phyloP scores from a whole-genome alignment of 352 stramenopile species.

The Phytopythium sindhum region DNA sequence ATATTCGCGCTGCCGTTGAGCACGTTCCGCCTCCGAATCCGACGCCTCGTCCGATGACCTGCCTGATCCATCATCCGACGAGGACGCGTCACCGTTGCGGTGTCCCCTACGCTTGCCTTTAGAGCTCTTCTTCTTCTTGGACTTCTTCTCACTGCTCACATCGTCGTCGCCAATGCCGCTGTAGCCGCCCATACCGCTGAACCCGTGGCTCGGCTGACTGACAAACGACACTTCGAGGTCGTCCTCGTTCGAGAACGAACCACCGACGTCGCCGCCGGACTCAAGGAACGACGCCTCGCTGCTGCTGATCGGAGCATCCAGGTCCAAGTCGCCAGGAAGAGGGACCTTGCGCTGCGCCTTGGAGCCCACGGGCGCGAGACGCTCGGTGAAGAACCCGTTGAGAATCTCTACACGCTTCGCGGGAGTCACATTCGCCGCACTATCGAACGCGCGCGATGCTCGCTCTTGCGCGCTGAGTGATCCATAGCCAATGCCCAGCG shows the following conservation, averaged over 20 bases:
- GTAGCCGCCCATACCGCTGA: slow-evolving; percentile 21
- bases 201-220: slow-evolving; percentile 33
- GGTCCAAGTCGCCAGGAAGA: slow-evolving; percentile 74
- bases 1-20: slow-evolving; percentile 38
- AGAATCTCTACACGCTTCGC: slow-evolving; percentile 52
- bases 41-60: slow-evolving; percentile 22
- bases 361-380: slow-evolving; percentile 81
- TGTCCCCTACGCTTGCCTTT: slow-evolving; percentile 4
- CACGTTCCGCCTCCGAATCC: slow-evolving; percentile 39
- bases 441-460: slow-evolving; percentile 64
- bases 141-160: slow-evolving; percentile 46
- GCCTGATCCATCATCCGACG: slow-evolving; percentile 29
- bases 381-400: slow-evolving; percentile 76
- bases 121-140: slow-evolving; percentile 27
- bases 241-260: slow-evolving; percentile 58
- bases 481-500: slow-evolving; percentile 54
- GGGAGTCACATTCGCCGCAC: slow-evolving; percentile 37
- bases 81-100: slow-evolving; percentile 11
- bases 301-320: slow-evolving; percentile 53
- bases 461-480: slow-evolving; percentile 60
- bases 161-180: slow-evolving; percentile 27
- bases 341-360: slow-evolving; percentile 93
- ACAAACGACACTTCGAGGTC: slow-evolving; percentile 83
- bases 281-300: slow-evolving; percentile 70
- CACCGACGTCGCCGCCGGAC: slow-evolving; percentile 61